A percentile compares a stretch with the other conserved stretches of the same genome.
These are phyloP conservation scores for Niveomyces coronatus DNA, from an alignment of 2,329 filamentous ascomycete species.

Conservation along the genomic window DNA sequence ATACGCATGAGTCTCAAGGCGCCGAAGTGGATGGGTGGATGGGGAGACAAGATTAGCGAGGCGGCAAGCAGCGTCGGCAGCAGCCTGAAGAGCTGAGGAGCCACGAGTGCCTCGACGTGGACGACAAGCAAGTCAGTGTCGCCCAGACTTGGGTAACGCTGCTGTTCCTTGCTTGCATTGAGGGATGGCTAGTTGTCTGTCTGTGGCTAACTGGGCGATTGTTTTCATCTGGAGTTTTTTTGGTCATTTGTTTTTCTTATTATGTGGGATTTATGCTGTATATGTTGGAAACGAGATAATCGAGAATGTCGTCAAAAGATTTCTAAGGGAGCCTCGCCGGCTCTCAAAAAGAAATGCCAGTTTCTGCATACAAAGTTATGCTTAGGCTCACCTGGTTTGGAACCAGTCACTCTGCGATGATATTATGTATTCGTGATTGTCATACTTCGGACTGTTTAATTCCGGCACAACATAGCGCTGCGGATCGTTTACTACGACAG, in stretches of 20 bases:
- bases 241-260: constrained; percentile 8
- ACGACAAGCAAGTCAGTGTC: background rate
- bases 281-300: constrained; percentile 2
- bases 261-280: background rate
- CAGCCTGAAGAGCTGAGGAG: constrained; percentile 20
- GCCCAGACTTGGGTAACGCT: background rate
- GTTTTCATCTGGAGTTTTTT: constrained; percentile 2
- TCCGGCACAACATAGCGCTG: too few species aligned
- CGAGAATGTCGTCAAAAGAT: too few species aligned
- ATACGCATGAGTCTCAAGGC: constrained; percentile 50
- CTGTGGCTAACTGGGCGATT: constrained; percentile 2
- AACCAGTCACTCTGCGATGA: too few species aligned
- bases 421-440: too few species aligned
- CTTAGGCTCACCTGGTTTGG: too few species aligned
- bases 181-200: constrained; percentile 3
- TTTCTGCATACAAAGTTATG: too few species aligned
- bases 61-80: constrained; percentile 40
- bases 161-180: background rate
- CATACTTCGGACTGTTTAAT: too few species aligned
- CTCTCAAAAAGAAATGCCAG: too few species aligned
- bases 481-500: too few species aligned
- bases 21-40: constrained; percentile 38
- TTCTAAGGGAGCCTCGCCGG: too few species aligned
- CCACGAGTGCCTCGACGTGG: background rate
- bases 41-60: constrained; percentile 33